Base-by-base conservation (phyloP, 2,329 filamentous ascomycete species). In the Orbilia blumenaviensis region DNA sequence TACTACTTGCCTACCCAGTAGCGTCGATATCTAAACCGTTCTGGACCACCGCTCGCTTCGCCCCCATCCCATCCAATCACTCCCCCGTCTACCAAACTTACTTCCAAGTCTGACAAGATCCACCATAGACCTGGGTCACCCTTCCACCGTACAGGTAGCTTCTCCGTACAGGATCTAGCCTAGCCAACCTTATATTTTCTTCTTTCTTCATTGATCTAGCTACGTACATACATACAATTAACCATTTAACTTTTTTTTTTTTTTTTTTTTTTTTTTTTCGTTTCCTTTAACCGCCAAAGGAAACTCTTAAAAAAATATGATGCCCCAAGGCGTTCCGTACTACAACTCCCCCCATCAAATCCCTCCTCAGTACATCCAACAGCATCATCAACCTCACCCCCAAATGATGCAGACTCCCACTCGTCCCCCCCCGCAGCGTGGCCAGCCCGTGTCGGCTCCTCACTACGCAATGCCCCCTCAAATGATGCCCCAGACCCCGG, bases 81-180 rank as follows among this genome's bases (percentile, higher is more conserved):
- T 60, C 38, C 64, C 38, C 63, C 69, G 61, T 63, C 38, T 60
- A 56, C 54, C 44, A 18, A 16, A 29, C 34, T 60, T 34, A n/a
- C 69, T 54, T 18, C 52, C 54, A 56, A 60, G 54, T 64, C 71
- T 60, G 69, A 74, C 69, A 67, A 64, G 71, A 75, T 75, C 71
- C 71, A 75, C 71, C 63, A 58, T 67, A 63, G 46, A 38, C 62
- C n/a, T 60, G 63, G 71, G 71, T 58, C 34, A 67, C 63, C 62
- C 62, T 66, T 50, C 25, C 46, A 71, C 54, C 58, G 10, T 32
- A 50, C 66, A 52, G 64, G 63, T 46, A 36, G 41, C 32, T 32
- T 38, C 42, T 46, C 9, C 18, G 25, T 54, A 34, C 48, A 50
- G 46, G 25, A 50, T 54, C 48, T 14, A 21, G 27, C 12, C 32